Evolutionary conservation across 2,329 filamentous ascomycete genomes (phyloP).

Genomic region (Zymoseptoria crescenta): DNA sequence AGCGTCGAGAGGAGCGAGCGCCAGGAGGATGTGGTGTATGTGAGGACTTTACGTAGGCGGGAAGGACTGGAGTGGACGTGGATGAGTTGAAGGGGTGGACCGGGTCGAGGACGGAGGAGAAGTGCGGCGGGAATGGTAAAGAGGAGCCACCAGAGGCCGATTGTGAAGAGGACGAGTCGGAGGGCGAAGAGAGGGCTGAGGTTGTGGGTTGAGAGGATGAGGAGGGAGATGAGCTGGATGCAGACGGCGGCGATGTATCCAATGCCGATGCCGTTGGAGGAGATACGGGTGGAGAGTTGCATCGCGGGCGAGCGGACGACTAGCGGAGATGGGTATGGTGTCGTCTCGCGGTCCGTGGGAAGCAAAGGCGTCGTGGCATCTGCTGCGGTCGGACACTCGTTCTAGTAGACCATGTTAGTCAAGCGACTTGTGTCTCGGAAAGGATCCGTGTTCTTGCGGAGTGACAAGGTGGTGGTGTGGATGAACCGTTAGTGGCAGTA

Average conservation of each 20-base stretch:
- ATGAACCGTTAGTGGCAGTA: too few relatives aligned
- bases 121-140: constrained; percentile 84
- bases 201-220: constrained; percentile 59
- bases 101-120: constrained; percentile 82
- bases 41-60: constrained; percentile 46
- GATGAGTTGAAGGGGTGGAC: constrained; percentile 54
- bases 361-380: constrained; percentile 12
- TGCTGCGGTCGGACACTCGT: too few relatives aligned
- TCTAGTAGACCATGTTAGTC: background rate
- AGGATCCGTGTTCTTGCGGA: too few relatives aligned
- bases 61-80: constrained; percentile 8
- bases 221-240: constrained; percentile 72
- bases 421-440: too few relatives aligned
- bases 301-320: constrained; percentile 56
- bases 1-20: constrained; percentile 74
- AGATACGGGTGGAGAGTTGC: constrained; percentile 79
- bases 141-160: constrained; percentile 86
- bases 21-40: constrained; percentile 80
- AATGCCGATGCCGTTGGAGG: constrained; percentile 85
- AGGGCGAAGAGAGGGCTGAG: constrained; percentile 77
- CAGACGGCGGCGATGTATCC: constrained; percentile 83
- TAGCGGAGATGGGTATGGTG: constrained; percentile 28
- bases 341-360: constrained; percentile 12
- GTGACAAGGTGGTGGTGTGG: too few relatives aligned
- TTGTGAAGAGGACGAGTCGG: constrained; percentile 74